Percentiles rank a stretch among this genome's conserved stretches.
Evolutionary conservation across 768 basidiomycete species (phyloP).

Genomic region (Lactarius trivialis): DNA sequence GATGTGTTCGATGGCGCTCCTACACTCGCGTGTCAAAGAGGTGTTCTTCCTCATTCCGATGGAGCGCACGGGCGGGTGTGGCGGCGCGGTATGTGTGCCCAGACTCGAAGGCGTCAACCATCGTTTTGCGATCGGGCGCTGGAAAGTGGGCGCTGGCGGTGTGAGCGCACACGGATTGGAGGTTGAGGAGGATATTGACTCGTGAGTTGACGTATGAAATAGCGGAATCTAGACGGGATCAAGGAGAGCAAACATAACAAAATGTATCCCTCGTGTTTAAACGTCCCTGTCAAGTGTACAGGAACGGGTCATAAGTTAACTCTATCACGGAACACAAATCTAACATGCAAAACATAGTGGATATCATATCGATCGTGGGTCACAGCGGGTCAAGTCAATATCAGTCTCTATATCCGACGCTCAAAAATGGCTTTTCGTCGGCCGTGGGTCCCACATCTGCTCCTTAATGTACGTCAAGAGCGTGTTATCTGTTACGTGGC

Average conservation of each 20-base stretch:
- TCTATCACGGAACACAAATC: slow-evolving; percentile 6
- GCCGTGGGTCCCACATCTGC: slow-evolving; percentile 69
- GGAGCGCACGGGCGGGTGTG: slow-evolving; percentile 80
- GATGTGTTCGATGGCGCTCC: slow-evolving; percentile 95
- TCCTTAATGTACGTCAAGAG: slow-evolving; percentile 47
- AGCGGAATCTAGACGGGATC: slow-evolving; percentile 5
- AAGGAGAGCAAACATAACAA: not conserved
- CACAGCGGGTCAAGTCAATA: not conserved
- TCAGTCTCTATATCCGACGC: not conserved
- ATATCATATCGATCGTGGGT: not conserved
- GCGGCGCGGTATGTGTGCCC: slow-evolving; percentile 69
- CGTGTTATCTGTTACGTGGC: slow-evolving; percentile 48
- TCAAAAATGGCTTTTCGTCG: slow-evolving; percentile 11
- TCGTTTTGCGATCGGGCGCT: slow-evolving; percentile 66
- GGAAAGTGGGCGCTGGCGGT: slow-evolving; percentile 37
- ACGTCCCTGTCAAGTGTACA: not conserved
- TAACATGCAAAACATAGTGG: slow-evolving; percentile 2
- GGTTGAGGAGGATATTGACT: slow-evolving; percentile 29
- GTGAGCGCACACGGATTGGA: slow-evolving; percentile 17
- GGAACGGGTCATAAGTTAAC: slow-evolving; percentile 6
- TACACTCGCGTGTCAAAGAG: slow-evolving; percentile 91
- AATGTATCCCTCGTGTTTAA: slow-evolving; percentile 8
- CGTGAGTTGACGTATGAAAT: slow-evolving; percentile 23
- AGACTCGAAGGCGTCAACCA: slow-evolving; percentile 85
- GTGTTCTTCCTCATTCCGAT: slow-evolving; percentile 71